phyloP scores from a whole-genome alignment of 345 rosid species.

The Mangifera indica region DNA sequence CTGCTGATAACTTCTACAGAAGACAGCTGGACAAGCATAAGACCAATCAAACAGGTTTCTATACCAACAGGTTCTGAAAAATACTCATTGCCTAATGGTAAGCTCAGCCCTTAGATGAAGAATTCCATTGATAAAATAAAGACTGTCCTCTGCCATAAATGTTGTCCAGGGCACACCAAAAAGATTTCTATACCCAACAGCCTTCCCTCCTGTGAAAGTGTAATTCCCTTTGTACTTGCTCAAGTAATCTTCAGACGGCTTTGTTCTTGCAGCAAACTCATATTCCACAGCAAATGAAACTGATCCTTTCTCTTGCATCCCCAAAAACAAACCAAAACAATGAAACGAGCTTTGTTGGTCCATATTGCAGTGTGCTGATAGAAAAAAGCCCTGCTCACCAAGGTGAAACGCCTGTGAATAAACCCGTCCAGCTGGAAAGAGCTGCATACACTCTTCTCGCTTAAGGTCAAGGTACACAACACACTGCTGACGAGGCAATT shows the following conservation, averaged over 20 bases:
- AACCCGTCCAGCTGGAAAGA: constrained; percentile 57
- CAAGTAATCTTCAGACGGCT: constrained; percentile 54
- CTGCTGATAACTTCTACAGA: constrained; percentile 4
- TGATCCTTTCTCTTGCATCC: constrained; percentile 66
- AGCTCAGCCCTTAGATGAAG: constrained; percentile 87
- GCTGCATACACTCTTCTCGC: constrained; percentile 53
- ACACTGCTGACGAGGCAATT: constrained; percentile 64
- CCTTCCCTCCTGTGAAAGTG: constrained; percentile 57
- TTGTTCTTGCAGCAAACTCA: constrained; percentile 72
- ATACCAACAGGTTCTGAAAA: not conserved
- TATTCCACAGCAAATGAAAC: constrained; percentile 56
- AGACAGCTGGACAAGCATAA: not conserved
- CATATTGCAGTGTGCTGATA: constrained; percentile 67
- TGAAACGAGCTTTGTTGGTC: constrained; percentile 55
- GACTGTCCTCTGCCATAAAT: constrained; percentile 56
- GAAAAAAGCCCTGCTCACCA: constrained; percentile 68
- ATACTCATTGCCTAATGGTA: constrained; percentile 48
- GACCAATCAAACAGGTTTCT: not conserved
- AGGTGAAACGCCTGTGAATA: constrained; percentile 70
- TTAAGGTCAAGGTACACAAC: constrained; percentile 76
- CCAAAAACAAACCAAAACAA: constrained; percentile 73
- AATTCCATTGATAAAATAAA: constrained; percentile 60
- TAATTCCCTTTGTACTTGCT: constrained; percentile 55
- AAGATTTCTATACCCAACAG: constrained; percentile 61
- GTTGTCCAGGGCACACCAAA: constrained; percentile 56